Percentiles rank a stretch among this genome's conserved stretches.
Conservation (phyloP, 73 alveolate species). For the Paramecium primaurelia region DNA sequence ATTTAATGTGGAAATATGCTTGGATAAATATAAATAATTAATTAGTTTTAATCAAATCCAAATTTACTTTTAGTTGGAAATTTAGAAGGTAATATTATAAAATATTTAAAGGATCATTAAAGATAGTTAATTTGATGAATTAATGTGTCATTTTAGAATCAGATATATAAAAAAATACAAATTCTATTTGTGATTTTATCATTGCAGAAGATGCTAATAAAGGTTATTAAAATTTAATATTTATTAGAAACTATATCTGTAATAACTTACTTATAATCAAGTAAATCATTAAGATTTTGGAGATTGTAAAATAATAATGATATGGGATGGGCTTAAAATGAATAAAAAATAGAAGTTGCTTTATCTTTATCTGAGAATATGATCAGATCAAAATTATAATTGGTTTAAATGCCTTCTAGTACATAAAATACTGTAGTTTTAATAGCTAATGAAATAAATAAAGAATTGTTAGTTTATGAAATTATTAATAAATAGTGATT, state of each 20-base stretch:
- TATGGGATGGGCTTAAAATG: constrained; percentile 29
- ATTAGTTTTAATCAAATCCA: background rate
- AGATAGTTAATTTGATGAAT: background rate
- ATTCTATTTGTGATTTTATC: background rate
- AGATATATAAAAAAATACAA: background rate
- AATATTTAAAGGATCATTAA: background rate
- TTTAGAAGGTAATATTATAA: background rate
- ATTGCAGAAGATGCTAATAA: background rate
- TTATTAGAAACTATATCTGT: background rate
- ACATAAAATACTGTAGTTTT: background rate
- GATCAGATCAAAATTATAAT: constrained; percentile 9
- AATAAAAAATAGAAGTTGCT: background rate
- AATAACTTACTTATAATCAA: background rate
- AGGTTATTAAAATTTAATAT: background rate
- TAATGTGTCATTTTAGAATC: constrained; percentile 17
- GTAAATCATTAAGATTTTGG: background rate
- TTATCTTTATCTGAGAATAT: background rate
- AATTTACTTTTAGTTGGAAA: constrained; percentile 4
- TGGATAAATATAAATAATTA: background rate
- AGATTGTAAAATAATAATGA: background rate
- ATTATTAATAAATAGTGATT: background rate
- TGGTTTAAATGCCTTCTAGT: constrained; percentile 36
- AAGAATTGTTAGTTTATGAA: constrained; percentile 46
- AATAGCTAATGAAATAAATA: constrained; percentile 28
- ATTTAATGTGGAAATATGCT: constrained; percentile 4